These are phyloP conservation scores for Elasticomyces elasticus DNA, from an alignment of 495 filamentous ascomycete genomes.

Conservation along the genomic window DNA sequence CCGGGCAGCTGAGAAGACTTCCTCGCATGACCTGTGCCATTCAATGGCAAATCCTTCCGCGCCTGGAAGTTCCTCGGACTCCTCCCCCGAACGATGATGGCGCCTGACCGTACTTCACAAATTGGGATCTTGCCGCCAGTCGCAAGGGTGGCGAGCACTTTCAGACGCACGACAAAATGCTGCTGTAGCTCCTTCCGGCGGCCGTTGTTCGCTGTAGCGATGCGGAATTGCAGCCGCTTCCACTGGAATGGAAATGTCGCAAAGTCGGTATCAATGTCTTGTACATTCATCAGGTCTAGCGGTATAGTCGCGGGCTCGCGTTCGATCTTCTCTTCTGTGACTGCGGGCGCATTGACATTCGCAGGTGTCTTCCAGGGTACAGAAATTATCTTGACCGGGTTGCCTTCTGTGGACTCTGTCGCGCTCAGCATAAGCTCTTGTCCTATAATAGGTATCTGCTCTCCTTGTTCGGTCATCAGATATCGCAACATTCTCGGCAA, in stretches of 20 bases:
- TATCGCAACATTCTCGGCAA: constrained; percentile 61
- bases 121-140: constrained; percentile 47
- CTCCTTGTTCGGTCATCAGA: constrained; percentile 68
- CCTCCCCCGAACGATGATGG: constrained; percentile 59
- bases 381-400: constrained; percentile 78
- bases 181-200: constrained; percentile 61
- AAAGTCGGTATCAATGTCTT: constrained; percentile 67
- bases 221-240: constrained; percentile 87
- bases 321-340: constrained; percentile 50
- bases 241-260: constrained; percentile 77
- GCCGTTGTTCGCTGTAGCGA: constrained; percentile 79
- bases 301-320: constrained; percentile 59
- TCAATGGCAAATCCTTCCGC: constrained; percentile 55
- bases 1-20: constrained; percentile 29
- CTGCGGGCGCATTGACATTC: constrained; percentile 46
- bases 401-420: constrained; percentile 83
- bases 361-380: constrained; percentile 87
- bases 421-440: constrained; percentile 74
- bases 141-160: constrained; percentile 49
- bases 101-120: constrained; percentile 52
- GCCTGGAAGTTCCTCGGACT: constrained; percentile 62
- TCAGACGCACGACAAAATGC: constrained; percentile 59
- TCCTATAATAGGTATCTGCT: constrained; percentile 60
- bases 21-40: constrained; percentile 32
- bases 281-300: constrained; percentile 61